These are phyloP conservation scores for Ordospora colligata DNA, from an alignment of 371 early-diverging fungal species.

Conservation along the genomic window DNA sequence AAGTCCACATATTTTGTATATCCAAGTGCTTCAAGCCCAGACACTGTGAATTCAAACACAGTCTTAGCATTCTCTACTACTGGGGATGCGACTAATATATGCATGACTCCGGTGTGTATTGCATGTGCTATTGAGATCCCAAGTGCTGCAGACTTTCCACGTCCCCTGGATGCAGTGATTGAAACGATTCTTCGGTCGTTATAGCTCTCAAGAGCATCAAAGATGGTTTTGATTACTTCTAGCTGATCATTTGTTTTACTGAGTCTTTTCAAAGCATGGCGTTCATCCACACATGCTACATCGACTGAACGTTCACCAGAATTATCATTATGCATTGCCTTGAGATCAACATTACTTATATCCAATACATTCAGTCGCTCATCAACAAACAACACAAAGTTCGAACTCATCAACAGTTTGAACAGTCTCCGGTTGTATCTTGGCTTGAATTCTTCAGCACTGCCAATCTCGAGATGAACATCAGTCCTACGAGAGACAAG, in stretches of 20 bases:
- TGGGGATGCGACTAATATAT: constrained; percentile 93
- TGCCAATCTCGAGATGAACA: constrained; percentile 68
- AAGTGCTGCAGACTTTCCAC: constrained; percentile 95
- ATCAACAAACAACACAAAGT: constrained; percentile 82
- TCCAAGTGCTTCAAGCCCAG: constrained; percentile 83
- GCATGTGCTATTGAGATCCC: constrained; percentile 89
- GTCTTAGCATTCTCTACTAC: constrained; percentile 91
- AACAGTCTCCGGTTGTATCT: constrained; percentile 93
- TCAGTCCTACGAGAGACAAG: constrained; percentile 80
- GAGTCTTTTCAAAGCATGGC: constrained; percentile 64
- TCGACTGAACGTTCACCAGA: constrained; percentile 64
- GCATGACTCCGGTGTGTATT: constrained; percentile 70
- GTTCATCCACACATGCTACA: constrained; percentile 71
- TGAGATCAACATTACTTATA: constrained; percentile 62
- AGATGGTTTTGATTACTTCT: constrained; percentile 17
- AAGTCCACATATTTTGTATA: constrained; percentile 93
- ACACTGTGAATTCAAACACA: constrained; percentile 86
- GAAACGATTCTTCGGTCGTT: constrained; percentile 76
- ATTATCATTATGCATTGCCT: not conserved
- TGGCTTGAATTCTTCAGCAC: constrained; percentile 71
- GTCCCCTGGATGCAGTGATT: constrained; percentile 89
- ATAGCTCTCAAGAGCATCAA: constrained; percentile 27
- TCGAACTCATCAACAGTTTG: constrained; percentile 75
- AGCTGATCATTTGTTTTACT: constrained; percentile 69
- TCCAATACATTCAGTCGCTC: constrained; percentile 80